phyloP scores from a whole-genome alignment of 768 basidiomycete species.

The Pulveroboletus sp. region DNA sequence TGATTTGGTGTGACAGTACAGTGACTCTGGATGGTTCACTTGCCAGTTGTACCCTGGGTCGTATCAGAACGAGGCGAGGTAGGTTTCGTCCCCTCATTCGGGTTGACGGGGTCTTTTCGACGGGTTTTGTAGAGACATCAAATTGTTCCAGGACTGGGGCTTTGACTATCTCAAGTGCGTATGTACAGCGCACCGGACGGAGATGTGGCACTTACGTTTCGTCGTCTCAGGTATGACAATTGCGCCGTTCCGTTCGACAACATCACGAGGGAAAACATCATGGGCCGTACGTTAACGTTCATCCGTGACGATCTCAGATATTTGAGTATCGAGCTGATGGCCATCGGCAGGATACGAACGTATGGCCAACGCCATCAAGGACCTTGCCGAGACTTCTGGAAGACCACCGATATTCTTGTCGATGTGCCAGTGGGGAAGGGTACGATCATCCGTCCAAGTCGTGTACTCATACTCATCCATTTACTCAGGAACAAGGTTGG shows the following conservation, averaged over 20 bases:
- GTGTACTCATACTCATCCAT: background rate
- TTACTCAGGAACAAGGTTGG: slow-evolving; percentile 55
- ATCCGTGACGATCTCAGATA: background rate
- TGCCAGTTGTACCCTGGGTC: slow-evolving; percentile 64
- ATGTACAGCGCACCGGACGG: background rate
- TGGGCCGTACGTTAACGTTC: slow-evolving; percentile 46
- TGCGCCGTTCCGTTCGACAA: slow-evolving; percentile 59
- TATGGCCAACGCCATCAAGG: slow-evolving; percentile 56
- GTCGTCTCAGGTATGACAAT: slow-evolving; percentile 51
- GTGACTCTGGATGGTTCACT: slow-evolving; percentile 67
- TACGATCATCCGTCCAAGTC: slow-evolving; percentile 26
- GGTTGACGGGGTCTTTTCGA: background rate
- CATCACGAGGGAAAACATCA: slow-evolving; percentile 50
- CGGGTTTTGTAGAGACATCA: slow-evolving; percentile 42
- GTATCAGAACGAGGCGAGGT: slow-evolving; percentile 58
- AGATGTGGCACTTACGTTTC: background rate
- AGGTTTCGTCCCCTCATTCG: background rate
- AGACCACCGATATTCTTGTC: slow-evolving; percentile 57
- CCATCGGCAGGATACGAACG: slow-evolving; percentile 47
- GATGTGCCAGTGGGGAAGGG: slow-evolving; percentile 66
- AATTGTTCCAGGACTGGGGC: slow-evolving; percentile 61
- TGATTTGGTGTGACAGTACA: slow-evolving; percentile 42
- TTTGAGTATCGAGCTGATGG: background rate
- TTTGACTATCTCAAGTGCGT: slow-evolving; percentile 62
- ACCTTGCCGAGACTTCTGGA: slow-evolving; percentile 44